Percentiles rank a stretch among this genome's conserved stretches.
These are phyloP conservation scores for Inosperma sp. DNA, from an alignment of 768 basidiomycete species.

Conservation along the genomic window DNA sequence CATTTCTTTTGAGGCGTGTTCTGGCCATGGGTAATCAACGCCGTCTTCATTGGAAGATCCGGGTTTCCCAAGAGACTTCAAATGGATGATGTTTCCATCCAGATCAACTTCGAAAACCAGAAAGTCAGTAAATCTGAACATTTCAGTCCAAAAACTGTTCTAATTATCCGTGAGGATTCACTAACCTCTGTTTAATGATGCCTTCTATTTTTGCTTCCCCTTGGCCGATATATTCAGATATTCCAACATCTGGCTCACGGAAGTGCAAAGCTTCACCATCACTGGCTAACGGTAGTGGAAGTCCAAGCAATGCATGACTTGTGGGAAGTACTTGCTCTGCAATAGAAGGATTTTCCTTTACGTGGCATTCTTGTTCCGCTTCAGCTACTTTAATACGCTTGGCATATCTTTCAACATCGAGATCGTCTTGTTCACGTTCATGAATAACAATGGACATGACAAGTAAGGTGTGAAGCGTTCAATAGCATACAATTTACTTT, in stretches of 20 bases:
- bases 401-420: conserved; percentile 37
- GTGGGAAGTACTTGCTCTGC: conserved; percentile 55
- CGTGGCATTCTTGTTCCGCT: conserved; percentile 11
- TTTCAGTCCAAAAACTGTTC: background rate
- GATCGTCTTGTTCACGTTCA: conserved; percentile 51
- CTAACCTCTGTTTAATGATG: conserved; percentile 95
- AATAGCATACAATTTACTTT: too few relatives aligned
- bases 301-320: conserved; percentile 65
- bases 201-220: conserved; percentile 74
- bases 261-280: conserved; percentile 54
- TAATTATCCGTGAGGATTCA: too few relatives aligned
- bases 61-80: conserved; percentile 76
- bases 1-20: conserved; percentile 21
- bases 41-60: conserved; percentile 45
- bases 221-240: conserved; percentile 76
- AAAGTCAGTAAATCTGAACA: conserved; percentile 89
- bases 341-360: background rate
- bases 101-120: conserved; percentile 88
- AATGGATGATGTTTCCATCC: conserved; percentile 71
- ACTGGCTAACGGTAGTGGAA: conserved; percentile 45
- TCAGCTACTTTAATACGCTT: conserved; percentile 42
- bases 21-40: conserved; percentile 12
- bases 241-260: conserved; percentile 82
- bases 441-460: conserved; percentile 39
- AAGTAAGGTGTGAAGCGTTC: conserved; percentile 13